Conservation (phyloP, 1,284 basidiomycete genomes). For the Cutaneotrichosporon sp. region DNA sequence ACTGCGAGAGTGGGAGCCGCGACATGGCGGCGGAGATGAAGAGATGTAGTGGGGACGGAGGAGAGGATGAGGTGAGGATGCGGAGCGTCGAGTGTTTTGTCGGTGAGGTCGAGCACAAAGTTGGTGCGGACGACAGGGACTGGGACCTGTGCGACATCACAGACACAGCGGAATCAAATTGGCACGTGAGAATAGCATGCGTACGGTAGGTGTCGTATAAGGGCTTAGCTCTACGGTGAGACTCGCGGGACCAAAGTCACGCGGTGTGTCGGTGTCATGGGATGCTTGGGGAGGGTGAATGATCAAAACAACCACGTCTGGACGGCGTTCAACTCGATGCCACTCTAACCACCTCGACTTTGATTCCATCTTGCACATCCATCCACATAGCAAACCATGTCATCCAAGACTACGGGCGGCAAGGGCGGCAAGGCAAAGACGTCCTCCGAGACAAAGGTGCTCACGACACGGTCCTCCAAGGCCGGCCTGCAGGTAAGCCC, state of each 20-base stretch:
- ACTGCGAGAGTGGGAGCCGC: conserved; percentile 28
- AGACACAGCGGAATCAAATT: conserved; percentile 1
- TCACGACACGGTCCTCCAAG: conserved; percentile 70
- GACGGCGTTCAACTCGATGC: conserved; percentile 9
- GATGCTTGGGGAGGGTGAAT: not conserved
- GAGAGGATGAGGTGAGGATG: not conserved
- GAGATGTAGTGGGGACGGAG: not conserved
- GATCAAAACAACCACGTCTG: conserved; percentile 1
- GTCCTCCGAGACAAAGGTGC: conserved; percentile 47
- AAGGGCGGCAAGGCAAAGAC: conserved; percentile 52
- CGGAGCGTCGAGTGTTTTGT: conserved; percentile 2
- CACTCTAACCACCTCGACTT: conserved; percentile 2
- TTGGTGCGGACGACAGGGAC: not conserved
- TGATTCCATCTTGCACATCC: conserved; percentile 14
- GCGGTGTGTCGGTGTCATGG: not conserved
- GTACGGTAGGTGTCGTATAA: no score
- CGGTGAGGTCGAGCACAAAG: conserved; percentile 2
- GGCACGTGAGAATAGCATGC: not conserved
- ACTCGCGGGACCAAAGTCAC: not conserved
- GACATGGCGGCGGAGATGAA: conserved; percentile 19
- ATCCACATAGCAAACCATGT: conserved; percentile 29
- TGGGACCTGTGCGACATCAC: not conserved
- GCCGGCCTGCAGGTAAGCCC: conserved; percentile 74
- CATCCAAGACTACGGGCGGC: conserved; percentile 45
- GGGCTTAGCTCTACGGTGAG: no score